Base-by-base conservation (phyloP, 768 basidiomycete species). In the Chiua virens region DNA sequence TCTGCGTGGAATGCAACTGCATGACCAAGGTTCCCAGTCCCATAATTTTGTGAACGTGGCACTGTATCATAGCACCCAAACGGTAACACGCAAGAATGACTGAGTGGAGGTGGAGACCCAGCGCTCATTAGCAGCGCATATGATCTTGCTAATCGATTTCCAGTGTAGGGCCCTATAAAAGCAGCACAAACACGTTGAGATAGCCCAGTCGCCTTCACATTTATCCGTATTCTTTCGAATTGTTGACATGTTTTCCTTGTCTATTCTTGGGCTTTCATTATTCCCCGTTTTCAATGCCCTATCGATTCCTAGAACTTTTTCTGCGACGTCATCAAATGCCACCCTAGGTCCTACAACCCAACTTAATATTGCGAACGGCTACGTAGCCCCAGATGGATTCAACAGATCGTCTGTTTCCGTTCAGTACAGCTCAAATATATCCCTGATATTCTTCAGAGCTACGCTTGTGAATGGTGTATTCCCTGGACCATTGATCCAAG, bases 381-480 rank as follows among this genome's bases (percentile, higher is more conserved):
- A 53, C 25, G 71, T 80, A 30, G 54, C 75, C 7, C 80, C 81
- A 5, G 81, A 81, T 68, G 79, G 80, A 32, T 80, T 71, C 50
- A 65, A 53, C 71, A 49, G 66, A 53, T 70, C 71, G 75, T 27
- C 4, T 5, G 25, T 27, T 8, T 8, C 5, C 25, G 8, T 8
- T 8, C 25, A 27, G 4, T 27, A 8, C 25, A 5, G 5, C 8
- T 27, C 25, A 27, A 27, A 5, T 5, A 4, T 5, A 5, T 27
- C 25, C 25, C 8, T 4, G 8, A 8, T 27, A 8, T 27, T 8
- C 4, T 27, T 4, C 25, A 27, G 25, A 27, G 25, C 25, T 8
- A 27, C 25, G 5, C 5, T 27, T 27, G 25, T 27, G 5, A 27
- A 27, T 27, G 25, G 25, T 27, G 4, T 27, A 27, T 27, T 27